Evolutionary conservation across 1,284 basidiomycete species (phyloP).

Genomic region (Pascua sp.): DNA sequence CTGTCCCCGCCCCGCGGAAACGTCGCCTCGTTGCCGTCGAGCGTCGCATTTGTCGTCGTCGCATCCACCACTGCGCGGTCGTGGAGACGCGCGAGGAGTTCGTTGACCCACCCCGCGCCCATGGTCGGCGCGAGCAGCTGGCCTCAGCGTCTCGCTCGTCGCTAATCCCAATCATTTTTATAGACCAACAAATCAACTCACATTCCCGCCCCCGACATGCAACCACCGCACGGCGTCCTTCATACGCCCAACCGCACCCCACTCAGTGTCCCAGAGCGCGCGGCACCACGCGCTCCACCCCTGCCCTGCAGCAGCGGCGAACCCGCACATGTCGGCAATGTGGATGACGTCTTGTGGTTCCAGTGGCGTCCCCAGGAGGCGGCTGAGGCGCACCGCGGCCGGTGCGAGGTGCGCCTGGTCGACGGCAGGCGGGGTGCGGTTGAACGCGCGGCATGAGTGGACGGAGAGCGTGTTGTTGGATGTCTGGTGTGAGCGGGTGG

Average conservation of each 20-base stretch:
- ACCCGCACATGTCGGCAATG: conserved; percentile 71
- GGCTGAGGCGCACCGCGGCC: conserved; percentile 48
- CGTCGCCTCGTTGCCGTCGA: conserved; percentile 61
- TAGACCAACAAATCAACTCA: conserved; percentile 42
- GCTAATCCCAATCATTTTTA: conserved; percentile 22
- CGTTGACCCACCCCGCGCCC: conserved; percentile 72
- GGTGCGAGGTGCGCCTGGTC: not conserved
- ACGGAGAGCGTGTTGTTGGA: conserved; percentile 72
- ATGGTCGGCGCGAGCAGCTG: not conserved
- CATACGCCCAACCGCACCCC: conserved; percentile 63
- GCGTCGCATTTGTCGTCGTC: conserved; percentile 75
- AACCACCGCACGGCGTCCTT: conserved; percentile 76
- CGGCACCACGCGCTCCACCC: conserved; percentile 65
- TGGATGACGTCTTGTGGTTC: conserved; percentile 58
- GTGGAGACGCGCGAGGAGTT: conserved; percentile 74
- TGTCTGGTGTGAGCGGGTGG: conserved; percentile 28
- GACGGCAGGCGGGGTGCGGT: conserved; percentile 18
- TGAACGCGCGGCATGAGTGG: conserved; percentile 62
- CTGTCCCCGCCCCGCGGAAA: conserved; percentile 58
- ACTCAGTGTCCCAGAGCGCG: conserved; percentile 61
- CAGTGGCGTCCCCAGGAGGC: conserved; percentile 57
- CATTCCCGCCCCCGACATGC: conserved; percentile 57
- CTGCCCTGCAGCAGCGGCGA: conserved; percentile 54
- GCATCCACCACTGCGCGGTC: conserved; percentile 59
- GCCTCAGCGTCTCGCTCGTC: not conserved